Base-by-base conservation (phyloP, 495 filamentous ascomycete species). In the Rhypophila decipiens region DNA sequence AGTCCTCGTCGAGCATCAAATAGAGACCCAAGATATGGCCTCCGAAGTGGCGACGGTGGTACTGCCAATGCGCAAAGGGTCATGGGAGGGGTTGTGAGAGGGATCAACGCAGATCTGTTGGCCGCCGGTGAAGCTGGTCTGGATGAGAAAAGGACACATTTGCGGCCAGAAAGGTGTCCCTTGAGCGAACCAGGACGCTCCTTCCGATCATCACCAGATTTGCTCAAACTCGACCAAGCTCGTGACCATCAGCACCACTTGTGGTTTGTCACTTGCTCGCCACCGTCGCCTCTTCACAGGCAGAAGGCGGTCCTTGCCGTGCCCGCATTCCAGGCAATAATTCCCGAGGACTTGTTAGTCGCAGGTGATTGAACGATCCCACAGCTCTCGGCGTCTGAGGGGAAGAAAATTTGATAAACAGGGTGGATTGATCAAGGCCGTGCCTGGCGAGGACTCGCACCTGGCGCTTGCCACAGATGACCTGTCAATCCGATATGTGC, bases 391-490 rank as follows among this genome's bases (percentile, higher is more conserved):
- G n/a, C n/a, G n/a, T n/a, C n/a, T n/a, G n/a, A n/a, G n/a, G n/a
- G n/a, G n/a, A n/a, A 41, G 15, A 2, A 18, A 13, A 24, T n/a
- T 31, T 18, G 36, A 18, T 18, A 18, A 43, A 24, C 4, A 43
- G 18, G 23, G 41, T 21, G 20, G 5, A n/a, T n/a, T n/a, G n/a
- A 18, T 8, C 5, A 43, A 18, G 2, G 41, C 24, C 41, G 13
- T 29, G 2, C 7, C 2, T 5, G 19, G 1, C 38, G 24, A 40
- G 13, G 3, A 21, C 38, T 22, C 11, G 21, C 38, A 20, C n/a
- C n/a, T 10, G 23, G 39, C 22, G 41, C 41, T 43, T 43, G 41
- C 41, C 41, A 31, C 41, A 13, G 23, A 18, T 11, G 41, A n/a
- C 15, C 5, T 43, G 23, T 5, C 15, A n/a, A 22, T 29, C 7